Evolutionary conservation across 129 eudicot genomes (phyloP).

Genomic region (Artemisia argyi): DNA sequence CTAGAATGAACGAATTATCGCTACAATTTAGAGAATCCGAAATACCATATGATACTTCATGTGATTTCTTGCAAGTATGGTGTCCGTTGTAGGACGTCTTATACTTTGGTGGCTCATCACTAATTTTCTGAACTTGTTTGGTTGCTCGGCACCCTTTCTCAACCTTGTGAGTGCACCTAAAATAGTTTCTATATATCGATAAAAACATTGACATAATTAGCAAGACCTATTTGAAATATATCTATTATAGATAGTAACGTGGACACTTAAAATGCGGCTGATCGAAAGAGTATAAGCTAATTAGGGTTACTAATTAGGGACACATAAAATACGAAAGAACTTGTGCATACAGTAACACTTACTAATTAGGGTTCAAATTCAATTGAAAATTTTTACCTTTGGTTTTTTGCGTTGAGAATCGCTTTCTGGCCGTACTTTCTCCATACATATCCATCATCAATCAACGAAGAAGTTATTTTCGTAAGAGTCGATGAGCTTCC

Average conservation of each 20-base stretch:
- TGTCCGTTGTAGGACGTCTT: conserved; percentile 38
- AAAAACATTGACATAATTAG: not conserved
- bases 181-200: conserved; percentile 51
- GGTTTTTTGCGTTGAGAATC: conserved; percentile 49
- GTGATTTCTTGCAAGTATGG: conserved; percentile 45
- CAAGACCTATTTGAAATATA: too few relatives aligned
- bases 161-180: conserved; percentile 60
- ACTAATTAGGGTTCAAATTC: too few relatives aligned
- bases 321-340: too few relatives aligned
- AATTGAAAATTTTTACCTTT: conserved; percentile 31
- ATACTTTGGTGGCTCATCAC: conserved; percentile 41
- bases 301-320: too few relatives aligned
- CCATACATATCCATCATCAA: conserved; percentile 76
- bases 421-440: conserved; percentile 78
- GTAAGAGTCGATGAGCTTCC: conserved; percentile 32
- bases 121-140: conserved; percentile 51
- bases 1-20: conserved; percentile 40
- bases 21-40: conserved; percentile 19
- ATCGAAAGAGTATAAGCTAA: too few relatives aligned
- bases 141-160: conserved; percentile 61
- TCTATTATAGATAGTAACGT: too few relatives aligned
- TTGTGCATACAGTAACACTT: too few relatives aligned
- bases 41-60: conserved; percentile 20
- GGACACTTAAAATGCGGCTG: too few relatives aligned
- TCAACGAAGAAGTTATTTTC: conserved; percentile 26